Percentiles rank a stretch among this genome's conserved stretches.
Evolutionary conservation across 805 yeast species (phyloP).

Genomic region (Yamadazyma kitorensis): DNA sequence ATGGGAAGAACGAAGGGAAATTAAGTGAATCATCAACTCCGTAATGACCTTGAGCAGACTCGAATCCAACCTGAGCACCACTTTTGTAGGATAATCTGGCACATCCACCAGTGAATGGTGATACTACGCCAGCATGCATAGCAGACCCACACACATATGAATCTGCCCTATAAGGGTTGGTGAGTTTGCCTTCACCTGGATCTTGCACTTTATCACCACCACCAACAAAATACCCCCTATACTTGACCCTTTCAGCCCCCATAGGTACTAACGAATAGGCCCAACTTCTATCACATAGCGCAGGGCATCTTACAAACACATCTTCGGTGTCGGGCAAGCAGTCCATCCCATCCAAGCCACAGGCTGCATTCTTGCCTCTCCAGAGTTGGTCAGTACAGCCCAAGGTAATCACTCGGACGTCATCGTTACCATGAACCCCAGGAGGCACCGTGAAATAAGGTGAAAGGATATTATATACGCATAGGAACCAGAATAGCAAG

Average conservation of each 20-base stretch:
- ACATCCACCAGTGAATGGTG: constrained; percentile 77
- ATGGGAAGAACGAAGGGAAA: constrained; percentile 73
- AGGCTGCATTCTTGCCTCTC: constrained; percentile 71
- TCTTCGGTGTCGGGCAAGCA: constrained; percentile 51
- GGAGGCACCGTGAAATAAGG: constrained; percentile 50
- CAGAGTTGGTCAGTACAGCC: constrained; percentile 57
- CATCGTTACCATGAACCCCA: constrained; percentile 13
- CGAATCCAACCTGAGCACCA: constrained; percentile 44
- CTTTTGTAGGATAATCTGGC: constrained; percentile 61
- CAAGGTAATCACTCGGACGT: constrained; percentile 27
- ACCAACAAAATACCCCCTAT: constrained; percentile 72
- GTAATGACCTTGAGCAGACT: constrained; percentile 45
- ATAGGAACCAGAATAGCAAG: constrained; percentile 42
- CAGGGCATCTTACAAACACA: constrained; percentile 75
- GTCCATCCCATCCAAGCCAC: constrained; percentile 68
- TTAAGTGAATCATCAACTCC: constrained; percentile 53
- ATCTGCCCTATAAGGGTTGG: constrained; percentile 79
- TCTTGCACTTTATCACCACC: constrained; percentile 48
- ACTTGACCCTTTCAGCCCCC: constrained; percentile 65
- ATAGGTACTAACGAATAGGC: constrained; percentile 72
- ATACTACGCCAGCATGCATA: constrained; percentile 76
- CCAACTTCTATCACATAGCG: constrained; percentile 78
- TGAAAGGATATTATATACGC: constrained; percentile 34
- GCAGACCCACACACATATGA: constrained; percentile 90
- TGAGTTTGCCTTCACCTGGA: constrained; percentile 19